Evolutionary conservation across 1,284 basidiomycete genomes (phyloP).

Genomic region (Rhodotorula mucilaginosa): DNA sequence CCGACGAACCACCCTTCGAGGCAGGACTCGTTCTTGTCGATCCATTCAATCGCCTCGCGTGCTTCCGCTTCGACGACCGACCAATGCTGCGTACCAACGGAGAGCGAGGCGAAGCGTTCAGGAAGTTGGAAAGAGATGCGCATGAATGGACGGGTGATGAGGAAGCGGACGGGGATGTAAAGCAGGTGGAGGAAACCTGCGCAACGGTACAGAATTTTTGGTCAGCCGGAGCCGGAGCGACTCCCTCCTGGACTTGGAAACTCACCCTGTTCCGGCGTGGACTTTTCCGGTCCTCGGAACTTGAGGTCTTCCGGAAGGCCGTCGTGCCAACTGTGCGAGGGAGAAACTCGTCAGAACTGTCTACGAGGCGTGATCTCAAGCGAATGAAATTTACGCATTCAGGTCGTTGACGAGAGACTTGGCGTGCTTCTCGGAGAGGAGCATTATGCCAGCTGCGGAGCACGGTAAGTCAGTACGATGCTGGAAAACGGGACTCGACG

Average conservation of each 20-base stretch:
- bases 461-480: background rate
- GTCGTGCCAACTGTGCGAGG: slow-evolving; percentile 61
- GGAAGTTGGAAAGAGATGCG: slow-evolving; percentile 81
- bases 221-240: too few species aligned
- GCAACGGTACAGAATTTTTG: background rate
- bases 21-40: slow-evolving; percentile 71
- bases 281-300: slow-evolving; percentile 62
- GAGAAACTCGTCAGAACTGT: background rate
- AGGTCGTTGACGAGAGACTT: slow-evolving; percentile 68
- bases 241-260: too few species aligned
- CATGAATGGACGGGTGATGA: slow-evolving; percentile 67
- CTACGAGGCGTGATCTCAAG: too few species aligned
- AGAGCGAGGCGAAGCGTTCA: slow-evolving; percentile 75
- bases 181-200: slow-evolving; percentile 81
- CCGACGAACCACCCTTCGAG: slow-evolving; percentile 85
- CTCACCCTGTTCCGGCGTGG: slow-evolving; percentile 32
- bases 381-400: slow-evolving; percentile 49
- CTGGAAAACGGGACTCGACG: too few species aligned
- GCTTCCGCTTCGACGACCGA: slow-evolving; percentile 67
- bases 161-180: slow-evolving; percentile 73
- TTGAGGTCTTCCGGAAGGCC: slow-evolving; percentile 70
- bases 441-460: slow-evolving; percentile 68
- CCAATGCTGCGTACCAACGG: slow-evolving; percentile 77
- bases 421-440: slow-evolving; percentile 74
- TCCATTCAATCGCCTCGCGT: slow-evolving; percentile 81